Evolutionary conservation across 495 filamentous ascomycete species (phyloP).

Genomic region (Cladorrhinum samala): DNA sequence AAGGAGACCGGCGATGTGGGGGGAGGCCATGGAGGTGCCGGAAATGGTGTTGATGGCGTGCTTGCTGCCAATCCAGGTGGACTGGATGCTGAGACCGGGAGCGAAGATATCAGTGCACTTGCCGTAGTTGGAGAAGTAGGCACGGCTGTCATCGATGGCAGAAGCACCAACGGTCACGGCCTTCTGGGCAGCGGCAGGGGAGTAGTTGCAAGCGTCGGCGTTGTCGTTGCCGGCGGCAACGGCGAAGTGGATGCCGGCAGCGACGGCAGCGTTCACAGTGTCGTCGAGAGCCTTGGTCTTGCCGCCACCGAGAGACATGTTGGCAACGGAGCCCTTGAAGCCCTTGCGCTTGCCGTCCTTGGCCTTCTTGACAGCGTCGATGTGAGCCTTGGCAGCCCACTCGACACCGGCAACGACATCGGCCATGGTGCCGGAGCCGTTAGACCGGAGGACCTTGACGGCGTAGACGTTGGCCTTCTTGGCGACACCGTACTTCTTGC

Average conservation of each 20-base stretch:
- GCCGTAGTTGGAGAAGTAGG: constrained; percentile 99
- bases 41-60: constrained; percentile 96
- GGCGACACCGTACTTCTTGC: constrained; percentile 97
- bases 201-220: constrained; percentile 98
- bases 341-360: constrained; percentile 82
- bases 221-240: constrained; percentile 99
- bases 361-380: constrained; percentile 63
- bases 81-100: constrained; percentile 91
- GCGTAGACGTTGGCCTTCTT: constrained; percentile 97
- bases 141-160: constrained; percentile 87
- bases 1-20: constrained; percentile 91
- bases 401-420: constrained; percentile 98
- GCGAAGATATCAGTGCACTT: constrained; percentile 99
- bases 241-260: constrained; percentile 89
- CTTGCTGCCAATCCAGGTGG: constrained; percentile 96
- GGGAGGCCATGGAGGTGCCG: constrained; percentile 98
- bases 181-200: constrained; percentile 87
- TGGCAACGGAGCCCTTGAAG: constrained; percentile 98
- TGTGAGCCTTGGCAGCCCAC: constrained; percentile 78
- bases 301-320: constrained; percentile 98
- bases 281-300: constrained; percentile 86
- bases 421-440: constrained; percentile 96
- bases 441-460: constrained; percentile 96
- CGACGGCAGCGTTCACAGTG: constrained; percentile 89
- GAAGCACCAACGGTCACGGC: constrained; percentile 96